Base-by-base conservation (phyloP, 331 rosid species). In the Malus hybrid region DNA sequence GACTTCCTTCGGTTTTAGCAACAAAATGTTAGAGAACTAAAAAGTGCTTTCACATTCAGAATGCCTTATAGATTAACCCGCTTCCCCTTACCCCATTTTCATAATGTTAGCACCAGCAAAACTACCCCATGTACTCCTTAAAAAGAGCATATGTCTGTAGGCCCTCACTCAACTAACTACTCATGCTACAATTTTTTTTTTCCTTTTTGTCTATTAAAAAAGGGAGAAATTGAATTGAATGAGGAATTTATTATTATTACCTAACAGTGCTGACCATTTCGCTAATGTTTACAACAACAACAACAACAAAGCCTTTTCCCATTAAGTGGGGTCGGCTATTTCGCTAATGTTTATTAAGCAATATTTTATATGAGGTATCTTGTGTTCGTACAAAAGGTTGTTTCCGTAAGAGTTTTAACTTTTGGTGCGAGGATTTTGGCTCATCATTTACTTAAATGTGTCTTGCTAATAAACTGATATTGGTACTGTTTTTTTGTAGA, bases 401-500 rank as follows among this genome's bases (percentile, higher is more conserved):
- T 55, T 75, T 29, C 29, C 18, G 20, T 32, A 16, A 80, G 48
- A 62, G n/a, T 73, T 76, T 6, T 55, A 19, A 18, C 42, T 76
- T 71, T 10, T 19, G 46, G 6, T 53, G 16, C 12, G 8, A 57
- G 60, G 63, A 34, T 75, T 75, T 63, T 62, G 10, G 29, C 22
- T 71, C 14, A 10, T 76, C 63, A 60, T 62, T 28, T n/a, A 48
- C 48, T 82, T 64, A 22, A 74, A 60, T 55, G 67, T 64, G 15
- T 61, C 77, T 68, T 82, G 60, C 84, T 81, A 60, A 75, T 68
- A 69, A 80, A 73, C 68, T 72, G 77, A 53, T 76, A 56, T 83
- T 70, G 66, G 3, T 34, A 56, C 79, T 80, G 64, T 18, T 63
- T 72, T 72, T 85, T 44, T 91, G 89, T 84, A 93, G 98, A 91